These are phyloP conservation scores for Diplodia corticola DNA, from an alignment of 2,329 filamentous ascomycete genomes.

Conservation along the genomic window DNA sequence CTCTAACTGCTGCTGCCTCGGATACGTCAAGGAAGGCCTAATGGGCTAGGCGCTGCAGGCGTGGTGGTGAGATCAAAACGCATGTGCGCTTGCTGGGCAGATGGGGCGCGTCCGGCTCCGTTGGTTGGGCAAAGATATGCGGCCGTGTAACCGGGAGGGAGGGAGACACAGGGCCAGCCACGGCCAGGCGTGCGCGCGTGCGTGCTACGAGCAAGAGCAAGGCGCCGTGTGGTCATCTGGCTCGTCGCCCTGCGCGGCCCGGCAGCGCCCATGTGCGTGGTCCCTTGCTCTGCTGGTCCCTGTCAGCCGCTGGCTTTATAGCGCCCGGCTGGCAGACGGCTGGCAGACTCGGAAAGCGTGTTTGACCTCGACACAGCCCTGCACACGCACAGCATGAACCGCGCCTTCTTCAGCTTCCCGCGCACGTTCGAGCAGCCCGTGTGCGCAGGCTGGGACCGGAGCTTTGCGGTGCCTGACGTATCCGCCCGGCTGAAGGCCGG, in stretches of 20 bases:
- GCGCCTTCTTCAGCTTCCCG: conserved; percentile 12
- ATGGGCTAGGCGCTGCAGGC: not conserved
- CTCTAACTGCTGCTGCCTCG: too few species aligned
- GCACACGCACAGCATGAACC: conserved; percentile 3
- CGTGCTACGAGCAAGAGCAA: not conserved
- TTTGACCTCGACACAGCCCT: not conserved
- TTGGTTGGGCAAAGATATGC: not conserved
- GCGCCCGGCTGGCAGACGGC: not conserved
- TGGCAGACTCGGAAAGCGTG: not conserved
- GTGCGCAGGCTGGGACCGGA: not conserved
- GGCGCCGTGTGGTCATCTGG: conserved; percentile 12
- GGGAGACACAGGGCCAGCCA: conserved; percentile 7
- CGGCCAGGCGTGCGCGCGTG: not conserved
- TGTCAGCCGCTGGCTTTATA: conserved; percentile 7
- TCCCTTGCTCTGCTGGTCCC: not conserved
- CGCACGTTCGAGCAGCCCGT: conserved; percentile 14
- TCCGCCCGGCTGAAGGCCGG: conserved; percentile 2
- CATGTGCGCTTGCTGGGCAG: not conserved
- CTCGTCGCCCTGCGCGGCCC: not conserved
- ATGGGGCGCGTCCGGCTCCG: not conserved
- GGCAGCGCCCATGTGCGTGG: not conserved
- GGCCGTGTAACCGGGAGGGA: not conserved
- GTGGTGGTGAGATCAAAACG: conserved; percentile 1
- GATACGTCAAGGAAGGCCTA: not conserved
- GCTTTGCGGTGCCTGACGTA: conserved; percentile 3